Base-by-base conservation (phyloP, 345 rosid genomes). In the Erodium maritimum region DNA sequence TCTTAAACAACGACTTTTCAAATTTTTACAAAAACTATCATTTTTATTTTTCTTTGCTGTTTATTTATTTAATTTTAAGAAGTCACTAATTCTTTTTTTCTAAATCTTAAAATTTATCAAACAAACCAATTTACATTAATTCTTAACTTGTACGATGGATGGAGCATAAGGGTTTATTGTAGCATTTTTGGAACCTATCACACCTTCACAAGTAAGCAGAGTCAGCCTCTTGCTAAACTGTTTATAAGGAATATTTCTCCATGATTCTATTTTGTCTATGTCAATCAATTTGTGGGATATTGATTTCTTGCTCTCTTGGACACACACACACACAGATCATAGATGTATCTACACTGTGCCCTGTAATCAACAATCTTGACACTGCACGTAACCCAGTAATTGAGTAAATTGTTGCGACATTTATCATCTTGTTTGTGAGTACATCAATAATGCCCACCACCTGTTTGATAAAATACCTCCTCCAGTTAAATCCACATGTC, bases 191-290 rank as follows among this genome's bases (percentile, higher is more conserved):
- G n/a, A n/a, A n/a, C n/a, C n/a, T n/a, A n/a, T n/a, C n/a, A n/a
- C n/a, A n/a, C n/a, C n/a, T n/a, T 29, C 37, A 29, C 37, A 29
- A 29, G 48, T 42, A 42, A n/a, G 48, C 8, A 7, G 69, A 70
- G 11, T 65, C 57, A 51, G 65, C 24, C 21, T 67, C 19, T 54
- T 64, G 19, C 59, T 54, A 64, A 62, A 73, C 76, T 71, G 62
- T 69, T 63, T 68, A n/a, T 71, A 68, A 67, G 75, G 78, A 73
- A 79, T 71, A 76, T 76, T 69, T 73, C 54, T 61, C 64, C 45
- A 67, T 52, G 67, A 64, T 73, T 66, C 69, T 68, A 52, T 73
- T 68, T 62, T 76, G 76, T 66, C 69, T 54, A 57, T 34, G 42
- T 64, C 72, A 73, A 66, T 66, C 65, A 63, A 63, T 60, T 64